Evolutionary conservation across 129 eudicot species (phyloP), one percentile per base, ranked within the genome.

Genomic region (Calendula officinalis): DNA sequence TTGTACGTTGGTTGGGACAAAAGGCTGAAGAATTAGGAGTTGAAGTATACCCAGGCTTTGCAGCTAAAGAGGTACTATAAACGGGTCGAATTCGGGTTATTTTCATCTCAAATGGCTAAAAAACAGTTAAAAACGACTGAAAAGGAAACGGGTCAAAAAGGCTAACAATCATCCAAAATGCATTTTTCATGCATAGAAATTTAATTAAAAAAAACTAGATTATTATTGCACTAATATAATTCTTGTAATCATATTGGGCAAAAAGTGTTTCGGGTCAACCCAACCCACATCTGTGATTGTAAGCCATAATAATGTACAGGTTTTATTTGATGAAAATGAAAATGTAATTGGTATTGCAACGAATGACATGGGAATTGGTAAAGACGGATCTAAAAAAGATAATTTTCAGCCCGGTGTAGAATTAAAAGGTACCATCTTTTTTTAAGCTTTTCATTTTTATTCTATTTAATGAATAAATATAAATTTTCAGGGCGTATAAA

Each of bases 11-110:
- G 99, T 75, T 92, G 83, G 99, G 91, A 39, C 53, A 35, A 63
- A 92, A 92, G 76, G 99, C 99, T 64, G 99, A 88, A 84, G 99
- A 92, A 80, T 63, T 92, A 72, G 99, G 99, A 60, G 96, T 92
- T 68, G 99, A 92, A 77, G 77, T 92, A 57, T 92, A 88, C 81
- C 96, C 96, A 22, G 99, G 99, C 43, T 92, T 92, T 85, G 96
- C 99, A 72, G 99, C 99, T 67, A 83, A 82, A 77, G 96, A 92
- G 99, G 99, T 88, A 75, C 37, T 43, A 39, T 48, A 35, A 62
- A 42, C 11, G 42, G 67, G 46, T n/a, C 4, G 13, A 30, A 43
- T 4, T 8, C 41, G 11, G 42, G n/a, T 62, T 12, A 0, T 4
- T 45, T 45, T 45, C n/a, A 12, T 62, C 55, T 62, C 52, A 43